Evolutionary conservation across 495 filamentous ascomycete species (phyloP), one percentile per base, ranked within the genome.

Genomic region (Pyronema domesticum): DNA sequence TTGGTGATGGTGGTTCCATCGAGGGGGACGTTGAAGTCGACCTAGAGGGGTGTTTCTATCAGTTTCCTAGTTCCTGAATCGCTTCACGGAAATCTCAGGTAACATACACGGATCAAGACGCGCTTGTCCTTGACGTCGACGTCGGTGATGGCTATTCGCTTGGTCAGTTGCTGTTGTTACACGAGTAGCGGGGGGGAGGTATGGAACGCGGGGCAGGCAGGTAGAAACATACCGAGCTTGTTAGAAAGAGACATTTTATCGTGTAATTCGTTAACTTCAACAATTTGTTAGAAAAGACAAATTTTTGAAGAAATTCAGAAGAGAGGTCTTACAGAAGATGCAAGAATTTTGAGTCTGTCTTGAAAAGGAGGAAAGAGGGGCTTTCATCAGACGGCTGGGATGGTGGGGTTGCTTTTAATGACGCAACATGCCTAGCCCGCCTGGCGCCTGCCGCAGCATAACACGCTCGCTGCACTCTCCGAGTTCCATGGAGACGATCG

Each of bases 1-100:
- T 96, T 96, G 68, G 91, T 95, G 68, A 95, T 77, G n/a, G 89
- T 87, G 57, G 88, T 73, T 58, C 74, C 76, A 67, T 96, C 85
- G 67, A 95, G 86, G 60, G 91, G 91, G 49, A 99, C 91, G 73
- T 99, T 99, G 80, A 99, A 99, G 75, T 99, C 91, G 62, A 99
- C 89, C 89, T 95, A 65, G 23, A 7, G 10, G 23, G 23, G 23
- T 30, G 23, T 30, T 30, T 30, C 13, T 48, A 37, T 56, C 17
- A 43, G 37, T 13, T 7, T 36, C 14, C 7, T n/a, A 1, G 13
- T n/a, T 43, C 39, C 39, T 43, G 17, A 43, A 43, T 43, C 39
- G 17, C 13, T n/a, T 43, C 13, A 17, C 39, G 17, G 13, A 17
- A 6, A 1, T 43, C 6, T 43, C 13, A 47, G 13, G 10, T 7